phyloP scores from a whole-genome alignment of 73 alveolate genomes.

The Paramecium sexaurelia region DNA sequence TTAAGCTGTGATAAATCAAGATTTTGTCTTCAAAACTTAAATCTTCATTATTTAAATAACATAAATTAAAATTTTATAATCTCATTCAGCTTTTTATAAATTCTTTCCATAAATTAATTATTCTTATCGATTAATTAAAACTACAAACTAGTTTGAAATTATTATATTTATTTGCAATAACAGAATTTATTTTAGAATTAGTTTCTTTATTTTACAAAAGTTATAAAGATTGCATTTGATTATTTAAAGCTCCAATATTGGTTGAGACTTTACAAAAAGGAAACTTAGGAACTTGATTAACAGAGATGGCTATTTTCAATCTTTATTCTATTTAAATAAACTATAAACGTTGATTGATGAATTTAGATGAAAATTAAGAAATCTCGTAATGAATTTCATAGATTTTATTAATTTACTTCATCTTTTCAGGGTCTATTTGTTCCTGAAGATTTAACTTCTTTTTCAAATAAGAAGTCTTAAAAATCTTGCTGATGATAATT shows the following conservation, averaged over 20 bases:
- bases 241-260: not conserved
- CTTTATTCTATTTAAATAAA: conserved; percentile 39
- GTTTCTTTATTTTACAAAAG: conserved; percentile 43
- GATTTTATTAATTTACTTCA: not conserved
- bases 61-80: too few species aligned
- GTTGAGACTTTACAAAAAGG: conserved; percentile 56
- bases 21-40: too few species aligned
- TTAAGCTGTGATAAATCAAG: too few species aligned
- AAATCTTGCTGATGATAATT: not conserved
- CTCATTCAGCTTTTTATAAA: too few species aligned
- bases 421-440: conserved; percentile 9
- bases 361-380: not conserved
- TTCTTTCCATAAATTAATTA: too few species aligned
- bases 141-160: too few species aligned
- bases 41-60: too few species aligned
- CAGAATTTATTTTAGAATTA: too few species aligned
- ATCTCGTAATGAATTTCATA: not conserved
- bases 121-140: too few species aligned
- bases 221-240: conserved; percentile 2
- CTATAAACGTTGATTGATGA: conserved; percentile 25
- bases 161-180: too few species aligned
- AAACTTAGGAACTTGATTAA: conserved; percentile 47
- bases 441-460: not conserved
- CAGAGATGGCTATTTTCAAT: conserved; percentile 14
- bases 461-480: not conserved